Conservation (phyloP, 352 stramenopile genomes). For the Pythium dissimile region DNA sequence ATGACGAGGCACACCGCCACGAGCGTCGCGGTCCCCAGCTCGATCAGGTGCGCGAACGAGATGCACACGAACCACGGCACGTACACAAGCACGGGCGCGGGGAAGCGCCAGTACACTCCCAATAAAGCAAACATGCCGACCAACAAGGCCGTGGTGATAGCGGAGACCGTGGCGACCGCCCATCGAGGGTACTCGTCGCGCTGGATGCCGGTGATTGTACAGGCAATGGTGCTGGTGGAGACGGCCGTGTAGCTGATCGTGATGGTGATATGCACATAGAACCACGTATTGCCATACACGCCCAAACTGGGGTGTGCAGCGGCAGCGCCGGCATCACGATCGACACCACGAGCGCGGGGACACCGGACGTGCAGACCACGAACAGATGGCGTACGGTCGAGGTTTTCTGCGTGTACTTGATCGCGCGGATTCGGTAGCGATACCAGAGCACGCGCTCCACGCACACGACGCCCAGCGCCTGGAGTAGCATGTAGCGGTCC, state of each 20-base stretch:
- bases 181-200: background rate
- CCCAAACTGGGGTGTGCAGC: background rate
- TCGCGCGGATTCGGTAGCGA: background rate
- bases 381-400: background rate
- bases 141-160: background rate
- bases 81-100: background rate
- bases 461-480: too few species aligned
- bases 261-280: background rate
- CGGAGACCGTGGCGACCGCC: background rate
- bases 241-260: background rate
- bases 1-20: slow-evolving; percentile 7
- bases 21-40: background rate
- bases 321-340: background rate
- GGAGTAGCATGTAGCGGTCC: background rate
- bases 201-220: background rate
- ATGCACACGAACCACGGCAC: background rate
- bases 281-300: background rate
- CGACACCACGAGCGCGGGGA: background rate
- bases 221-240: background rate
- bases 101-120: slow-evolving; percentile 16
- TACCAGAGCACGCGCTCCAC: too few species aligned
- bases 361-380: background rate
- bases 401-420: background rate
- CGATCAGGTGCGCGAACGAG: background rate
- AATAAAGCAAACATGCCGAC: background rate